Evolutionary conservation across 1,139 yeast species (phyloP).

Genomic region (Pichia sp.): DNA sequence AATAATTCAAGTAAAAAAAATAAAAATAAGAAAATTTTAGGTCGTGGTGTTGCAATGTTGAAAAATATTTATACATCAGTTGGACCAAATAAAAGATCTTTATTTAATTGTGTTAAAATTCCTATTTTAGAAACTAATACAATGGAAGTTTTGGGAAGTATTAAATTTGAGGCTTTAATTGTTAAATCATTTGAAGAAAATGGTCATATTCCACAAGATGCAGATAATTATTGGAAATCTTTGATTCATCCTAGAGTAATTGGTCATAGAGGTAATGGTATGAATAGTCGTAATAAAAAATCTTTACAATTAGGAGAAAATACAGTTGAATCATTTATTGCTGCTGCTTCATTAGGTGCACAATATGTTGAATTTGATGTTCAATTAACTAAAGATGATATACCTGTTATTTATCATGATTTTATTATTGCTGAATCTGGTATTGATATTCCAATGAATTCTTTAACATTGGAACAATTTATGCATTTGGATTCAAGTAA

Average conservation of each 20-base stretch:
- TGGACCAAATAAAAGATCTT: constrained; percentile 63
- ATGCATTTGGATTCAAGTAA: constrained; percentile 47
- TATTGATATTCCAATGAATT: constrained; percentile 94
- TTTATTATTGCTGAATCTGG: constrained; percentile 95
- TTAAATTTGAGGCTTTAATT: constrained; percentile 68
- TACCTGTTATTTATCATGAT: constrained; percentile 94
- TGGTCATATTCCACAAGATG: constrained; percentile 58
- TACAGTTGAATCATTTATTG: constrained; percentile 90
- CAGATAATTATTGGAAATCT: constrained; percentile 90
- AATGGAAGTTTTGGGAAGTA: constrained; percentile 68
- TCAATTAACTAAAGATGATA: constrained; percentile 86
- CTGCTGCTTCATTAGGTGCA: constrained; percentile 94
- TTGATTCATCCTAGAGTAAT: constrained; percentile 84
- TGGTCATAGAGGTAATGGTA: constrained; percentile 96
- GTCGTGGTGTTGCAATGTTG: constrained; percentile 80
- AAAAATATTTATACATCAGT: constrained; percentile 60
- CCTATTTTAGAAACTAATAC: constrained; percentile 73
- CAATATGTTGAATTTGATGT: constrained; percentile 94
- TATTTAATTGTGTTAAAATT: constrained; percentile 61
- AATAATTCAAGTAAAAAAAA: constrained; percentile 23
- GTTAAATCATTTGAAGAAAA: constrained; percentile 73
- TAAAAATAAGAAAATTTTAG: constrained; percentile 47
- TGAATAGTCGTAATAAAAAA: constrained; percentile 60
- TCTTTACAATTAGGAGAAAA: constrained; percentile 93
- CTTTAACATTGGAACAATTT: constrained; percentile 84